Conservation (phyloP, 345 rosid genomes). For the Salix viminalis region DNA sequence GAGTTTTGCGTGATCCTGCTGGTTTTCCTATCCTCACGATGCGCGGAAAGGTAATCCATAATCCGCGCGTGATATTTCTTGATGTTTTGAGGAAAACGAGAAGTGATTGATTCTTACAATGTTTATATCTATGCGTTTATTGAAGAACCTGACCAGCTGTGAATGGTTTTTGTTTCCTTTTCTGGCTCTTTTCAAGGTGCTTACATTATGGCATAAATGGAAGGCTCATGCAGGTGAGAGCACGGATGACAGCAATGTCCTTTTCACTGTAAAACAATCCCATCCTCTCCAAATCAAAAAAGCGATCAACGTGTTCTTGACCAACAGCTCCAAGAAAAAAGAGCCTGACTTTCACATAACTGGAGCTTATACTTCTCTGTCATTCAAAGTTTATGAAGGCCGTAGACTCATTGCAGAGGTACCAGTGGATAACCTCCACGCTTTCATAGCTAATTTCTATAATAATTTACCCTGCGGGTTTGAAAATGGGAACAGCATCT, state of each 20-base stretch:
- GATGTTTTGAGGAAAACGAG: too few relatives aligned
- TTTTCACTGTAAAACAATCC: conserved; percentile 46
- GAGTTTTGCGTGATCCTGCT: conserved; percentile 48
- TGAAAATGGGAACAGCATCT: neutral
- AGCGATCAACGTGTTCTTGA: conserved; percentile 49
- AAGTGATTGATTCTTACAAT: neutral
- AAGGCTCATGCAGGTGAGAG: conserved; percentile 53
- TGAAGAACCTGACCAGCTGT: neutral
- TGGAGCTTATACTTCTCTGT: conserved; percentile 47
- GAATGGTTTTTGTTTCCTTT: neutral
- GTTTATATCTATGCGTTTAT: neutral
- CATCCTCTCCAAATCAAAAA: conserved; percentile 55
- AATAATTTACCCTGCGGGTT: neutral
- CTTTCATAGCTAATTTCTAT: neutral
- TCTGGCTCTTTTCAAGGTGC: conserved; percentile 21
- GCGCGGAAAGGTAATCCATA: conserved; percentile 42
- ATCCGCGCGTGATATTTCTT: neutral
- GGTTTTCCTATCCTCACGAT: conserved; percentile 51
- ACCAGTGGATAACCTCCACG: neutral
- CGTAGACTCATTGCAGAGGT: conserved; percentile 65
- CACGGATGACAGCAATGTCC: conserved; percentile 20
- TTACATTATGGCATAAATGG: conserved; percentile 50
- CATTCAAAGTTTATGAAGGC: conserved; percentile 53
- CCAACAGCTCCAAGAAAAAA: conserved; percentile 19
- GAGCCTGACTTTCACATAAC: conserved; percentile 46